Evolutionary conservation across 2,329 filamentous ascomycete genomes (phyloP), one percentile per base, ranked within the genome.

Genomic region (Exophiala viscosa): DNA sequence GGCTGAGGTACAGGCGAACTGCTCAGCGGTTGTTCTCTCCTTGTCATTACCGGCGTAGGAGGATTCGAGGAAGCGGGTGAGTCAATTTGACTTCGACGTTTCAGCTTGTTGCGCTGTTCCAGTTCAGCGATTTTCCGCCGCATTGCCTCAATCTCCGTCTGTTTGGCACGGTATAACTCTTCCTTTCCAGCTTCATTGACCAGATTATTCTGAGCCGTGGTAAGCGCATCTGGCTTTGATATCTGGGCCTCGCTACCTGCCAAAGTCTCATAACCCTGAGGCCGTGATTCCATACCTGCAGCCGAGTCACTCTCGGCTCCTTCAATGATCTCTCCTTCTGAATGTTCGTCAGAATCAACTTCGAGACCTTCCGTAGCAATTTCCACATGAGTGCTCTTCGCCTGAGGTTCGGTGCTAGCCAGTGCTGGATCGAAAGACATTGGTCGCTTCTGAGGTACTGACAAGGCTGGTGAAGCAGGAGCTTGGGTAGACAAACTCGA

Each of bases 91-190:
- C 65, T 72, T 34, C 66, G 48, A 35, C 62, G 62, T 49, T 71
- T 75, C n/a, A 70, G 65, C 57, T 71, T 73, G 40, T 70, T 70
- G 38, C 69, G 66, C 54, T 71, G 65, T 57, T 77, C 75, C 45
- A 73, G 65, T 53, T 78, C 76, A 11, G 76, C 75, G 51, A 81
- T 78, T 52, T 72, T 73, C 54, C 67, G 69, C 43, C 70, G 73
- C 69, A 78, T 71, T 20, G 65, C 68, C 54, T 72, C 67, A 42
- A 79, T 77, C 53, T 76, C 72, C 49, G 75, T 64, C 54, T 80
- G 69, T 58, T 75, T 79, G 32, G 69, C 66, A 34, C 70, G 70
- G 39, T 54, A 55, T 23, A 81, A 64, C 42, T 75, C 69, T 40
- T 74, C 73, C 49, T 67, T 62, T 61, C 74, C 62, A 60, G 38